Evolutionary conservation across 352 stramenopile genomes (phyloP).

Genomic region (Phytophthora fragariaefolia): DNA sequence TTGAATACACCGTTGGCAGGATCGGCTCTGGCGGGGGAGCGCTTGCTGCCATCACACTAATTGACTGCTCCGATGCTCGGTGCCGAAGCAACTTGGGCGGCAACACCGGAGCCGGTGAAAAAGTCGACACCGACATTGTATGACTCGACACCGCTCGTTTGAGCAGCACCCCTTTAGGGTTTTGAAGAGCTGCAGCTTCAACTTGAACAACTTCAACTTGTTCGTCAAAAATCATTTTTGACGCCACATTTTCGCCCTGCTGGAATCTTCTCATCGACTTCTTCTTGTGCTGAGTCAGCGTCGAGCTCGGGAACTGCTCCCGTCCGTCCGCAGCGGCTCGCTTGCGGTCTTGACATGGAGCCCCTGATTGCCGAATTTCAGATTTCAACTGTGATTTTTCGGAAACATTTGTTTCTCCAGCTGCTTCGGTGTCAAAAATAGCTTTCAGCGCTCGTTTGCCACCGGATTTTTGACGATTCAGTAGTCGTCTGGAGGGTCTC

Average conservation of each 20-base stretch:
- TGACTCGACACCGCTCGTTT: constrained; percentile 33
- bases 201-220: not conserved
- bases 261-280: constrained; percentile 37
- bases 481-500: constrained; percentile 14
- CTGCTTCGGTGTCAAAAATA: not conserved
- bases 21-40: constrained; percentile 23
- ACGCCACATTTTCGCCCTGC: not conserved
- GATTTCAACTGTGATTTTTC: not conserved
- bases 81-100: constrained; percentile 15
- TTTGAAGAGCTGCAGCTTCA: not conserved
- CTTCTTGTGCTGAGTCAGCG: constrained; percentile 28
- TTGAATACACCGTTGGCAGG: constrained; percentile 62
- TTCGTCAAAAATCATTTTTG: not conserved
- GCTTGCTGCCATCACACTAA: constrained; percentile 1
- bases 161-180: not conserved
- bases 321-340: constrained; percentile 6
- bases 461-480: not conserved
- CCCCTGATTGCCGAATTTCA: not conserved
- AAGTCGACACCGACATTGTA: not conserved
- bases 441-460: not conserved
- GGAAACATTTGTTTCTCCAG: not conserved
- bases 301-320: constrained; percentile 12
- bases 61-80: constrained; percentile 22
- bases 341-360: constrained; percentile 28
- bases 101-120: constrained; percentile 2